Percentiles rank a stretch among this genome's conserved stretches.
phyloP scores from a whole-genome alignment of 164 flowering plant genomes.

The Macadamia tetraphylla region DNA sequence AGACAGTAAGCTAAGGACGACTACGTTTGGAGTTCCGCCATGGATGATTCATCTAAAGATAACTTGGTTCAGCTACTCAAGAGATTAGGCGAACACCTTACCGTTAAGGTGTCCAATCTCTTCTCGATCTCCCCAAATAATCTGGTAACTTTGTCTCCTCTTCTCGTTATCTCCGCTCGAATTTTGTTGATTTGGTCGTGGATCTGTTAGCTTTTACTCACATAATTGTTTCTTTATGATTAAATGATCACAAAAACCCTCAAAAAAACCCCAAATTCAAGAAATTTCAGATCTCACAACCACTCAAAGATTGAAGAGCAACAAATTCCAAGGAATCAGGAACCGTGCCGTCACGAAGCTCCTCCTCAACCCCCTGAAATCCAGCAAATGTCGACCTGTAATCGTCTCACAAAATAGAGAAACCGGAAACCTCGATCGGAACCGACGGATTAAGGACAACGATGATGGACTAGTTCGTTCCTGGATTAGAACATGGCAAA shows the following conservation, averaged over 20 bases:
- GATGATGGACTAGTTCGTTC: not conserved
- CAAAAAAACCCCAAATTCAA: slow-evolving; percentile 19
- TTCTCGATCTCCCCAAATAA: slow-evolving; percentile 38
- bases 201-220: slow-evolving; percentile 2
- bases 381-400: slow-evolving; percentile 12
- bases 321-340: not conserved
- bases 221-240: too few species aligned
- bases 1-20: not conserved
- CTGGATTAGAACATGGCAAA: too few species aligned
- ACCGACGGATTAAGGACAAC: not conserved
- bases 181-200: not conserved
- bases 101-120: slow-evolving; percentile 67
- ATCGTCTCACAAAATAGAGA: slow-evolving; percentile 3
- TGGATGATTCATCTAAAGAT: slow-evolving; percentile 71
- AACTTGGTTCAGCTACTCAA: slow-evolving; percentile 66
- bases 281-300: slow-evolving; percentile 21
- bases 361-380: slow-evolving; percentile 8
- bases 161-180: not conserved
- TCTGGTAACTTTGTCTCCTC: slow-evolving; percentile 31
- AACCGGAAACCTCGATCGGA: slow-evolving; percentile 1
- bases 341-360: not conserved
- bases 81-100: slow-evolving; percentile 61
- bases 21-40: slow-evolving; percentile 12
- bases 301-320: slow-evolving; percentile 1
- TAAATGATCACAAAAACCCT: slow-evolving; percentile 14